Conservation (phyloP, 176 grass and related monocot genomes). For the Rhynchospora tenuis region DNA sequence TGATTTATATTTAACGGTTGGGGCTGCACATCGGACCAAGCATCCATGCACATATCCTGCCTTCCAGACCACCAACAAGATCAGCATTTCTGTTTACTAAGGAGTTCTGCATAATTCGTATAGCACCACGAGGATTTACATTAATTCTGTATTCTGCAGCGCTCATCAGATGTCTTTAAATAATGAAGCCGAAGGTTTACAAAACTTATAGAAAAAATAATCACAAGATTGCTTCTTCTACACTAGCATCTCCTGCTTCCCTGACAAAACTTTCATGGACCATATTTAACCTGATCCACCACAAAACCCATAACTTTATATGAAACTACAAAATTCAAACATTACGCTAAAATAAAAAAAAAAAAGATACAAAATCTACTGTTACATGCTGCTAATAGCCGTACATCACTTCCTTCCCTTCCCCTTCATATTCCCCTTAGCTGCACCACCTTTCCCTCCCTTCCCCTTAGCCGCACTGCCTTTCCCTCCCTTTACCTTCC, state of each 20-base stretch:
- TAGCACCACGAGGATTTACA: too few species aligned
- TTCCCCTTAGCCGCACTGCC: constrained; percentile 33
- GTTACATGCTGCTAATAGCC: neutral
- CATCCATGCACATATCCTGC: too few species aligned
- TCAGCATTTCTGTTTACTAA: too few species aligned
- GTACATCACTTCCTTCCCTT: constrained; percentile 8
- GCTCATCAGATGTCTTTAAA: neutral
- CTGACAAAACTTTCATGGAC: constrained; percentile 6
- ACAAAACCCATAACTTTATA: neutral
- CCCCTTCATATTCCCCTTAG: neutral
- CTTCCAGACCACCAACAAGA: too few species aligned
- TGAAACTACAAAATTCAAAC: neutral
- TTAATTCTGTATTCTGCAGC: neutral
- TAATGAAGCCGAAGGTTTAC: neutral
- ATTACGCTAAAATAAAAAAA: neutral
- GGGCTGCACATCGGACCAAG: too few species aligned
- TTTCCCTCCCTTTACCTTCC: constrained; percentile 32
- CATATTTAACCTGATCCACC: neutral
- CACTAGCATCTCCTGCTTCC: neutral
- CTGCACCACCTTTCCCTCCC: constrained; percentile 27
- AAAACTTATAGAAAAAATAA: neutral
- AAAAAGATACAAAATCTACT: neutral
- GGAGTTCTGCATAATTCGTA: too few species aligned
- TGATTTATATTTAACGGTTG: too few species aligned
- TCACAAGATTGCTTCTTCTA: neutral